Evolutionary conservation across 441 rosid genomes (phyloP).

Genomic region (Metrosideros polymorpha): DNA sequence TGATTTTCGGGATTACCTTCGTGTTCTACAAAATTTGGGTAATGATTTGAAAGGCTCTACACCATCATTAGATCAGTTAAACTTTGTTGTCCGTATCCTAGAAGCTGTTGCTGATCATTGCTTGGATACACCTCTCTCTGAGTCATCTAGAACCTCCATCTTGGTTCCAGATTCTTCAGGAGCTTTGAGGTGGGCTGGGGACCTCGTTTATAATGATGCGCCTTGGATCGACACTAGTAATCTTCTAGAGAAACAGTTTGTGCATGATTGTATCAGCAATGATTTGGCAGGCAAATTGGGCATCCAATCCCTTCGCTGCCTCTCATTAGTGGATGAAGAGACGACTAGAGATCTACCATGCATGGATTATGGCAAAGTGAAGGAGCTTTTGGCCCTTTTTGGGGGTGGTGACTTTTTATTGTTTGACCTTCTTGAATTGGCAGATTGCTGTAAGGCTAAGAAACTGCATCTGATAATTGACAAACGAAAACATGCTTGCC

Average conservation of each 20-base stretch:
- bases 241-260: conserved; percentile 63
- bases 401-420: conserved; percentile 79
- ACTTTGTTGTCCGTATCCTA: conserved; percentile 77
- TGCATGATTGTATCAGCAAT: conserved; percentile 78
- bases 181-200: conserved; percentile 46
- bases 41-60: conserved; percentile 57
- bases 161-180: conserved; percentile 79
- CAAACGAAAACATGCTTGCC: conserved; percentile 88
- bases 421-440: conserved; percentile 96
- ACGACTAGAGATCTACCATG: conserved; percentile 90
- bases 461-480: conserved; percentile 77
- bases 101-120: conserved; percentile 84
- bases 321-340: conserved; percentile 80
- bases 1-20: conserved; percentile 73
- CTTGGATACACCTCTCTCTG: conserved; percentile 40
- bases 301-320: conserved; percentile 79
- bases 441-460: conserved; percentile 92
- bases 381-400: conserved; percentile 66
- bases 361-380: conserved; percentile 81
- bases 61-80: conserved; percentile 62
- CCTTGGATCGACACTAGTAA: conserved; percentile 91
- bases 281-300: conserved; percentile 87
- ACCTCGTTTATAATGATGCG: conserved; percentile 95
- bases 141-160: conserved; percentile 44
- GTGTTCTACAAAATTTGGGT: conserved; percentile 62